A percentile compares a stretch with the other conserved stretches of the same genome.
Evolutionary conservation across 768 basidiomycete genomes (phyloP).

Genomic region (Tulasnella sp.): DNA sequence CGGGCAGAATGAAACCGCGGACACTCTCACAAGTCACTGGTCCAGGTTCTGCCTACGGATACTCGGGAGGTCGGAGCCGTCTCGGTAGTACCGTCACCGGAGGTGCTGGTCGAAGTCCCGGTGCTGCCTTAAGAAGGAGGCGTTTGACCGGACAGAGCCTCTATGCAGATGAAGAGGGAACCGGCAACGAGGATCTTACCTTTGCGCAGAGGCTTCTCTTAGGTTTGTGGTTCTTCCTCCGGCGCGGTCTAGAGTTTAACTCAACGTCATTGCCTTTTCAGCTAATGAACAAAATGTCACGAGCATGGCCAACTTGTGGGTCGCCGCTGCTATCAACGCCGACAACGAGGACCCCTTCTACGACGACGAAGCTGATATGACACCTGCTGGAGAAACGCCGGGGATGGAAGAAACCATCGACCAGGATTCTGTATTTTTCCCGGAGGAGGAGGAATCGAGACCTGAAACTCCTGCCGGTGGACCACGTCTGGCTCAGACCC

Average conservation of each 20-base stretch:
- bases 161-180: slow-evolving; percentile 26
- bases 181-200: slow-evolving; percentile 45
- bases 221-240: slow-evolving; percentile 27
- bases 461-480: slow-evolving; percentile 12
- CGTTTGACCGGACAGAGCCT: slow-evolving; percentile 17
- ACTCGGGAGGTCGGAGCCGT: slow-evolving; percentile 16
- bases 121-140: slow-evolving; percentile 25
- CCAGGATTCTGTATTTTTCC: slow-evolving; percentile 10
- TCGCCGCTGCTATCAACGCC: slow-evolving; percentile 91
- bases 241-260: neutral
- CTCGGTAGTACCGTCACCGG: slow-evolving; percentile 14
- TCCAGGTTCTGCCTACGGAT: slow-evolving; percentile 24
- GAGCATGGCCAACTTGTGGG: slow-evolving; percentile 94
- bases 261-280: slow-evolving; percentile 20
- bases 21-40: slow-evolving; percentile 12
- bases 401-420: slow-evolving; percentile 21
- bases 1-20: neutral
- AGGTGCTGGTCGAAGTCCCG: slow-evolving; percentile 18
- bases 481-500: neutral
- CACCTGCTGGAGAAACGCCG: slow-evolving; percentile 30
- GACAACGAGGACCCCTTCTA: slow-evolving; percentile 79
- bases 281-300: slow-evolving; percentile 94
- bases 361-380: slow-evolving; percentile 35
- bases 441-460: slow-evolving; percentile 8
- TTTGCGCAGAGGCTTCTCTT: slow-evolving; percentile 82